Base-by-base conservation (phyloP, 805 yeast species). In the Jamesozyma rosinii region DNA sequence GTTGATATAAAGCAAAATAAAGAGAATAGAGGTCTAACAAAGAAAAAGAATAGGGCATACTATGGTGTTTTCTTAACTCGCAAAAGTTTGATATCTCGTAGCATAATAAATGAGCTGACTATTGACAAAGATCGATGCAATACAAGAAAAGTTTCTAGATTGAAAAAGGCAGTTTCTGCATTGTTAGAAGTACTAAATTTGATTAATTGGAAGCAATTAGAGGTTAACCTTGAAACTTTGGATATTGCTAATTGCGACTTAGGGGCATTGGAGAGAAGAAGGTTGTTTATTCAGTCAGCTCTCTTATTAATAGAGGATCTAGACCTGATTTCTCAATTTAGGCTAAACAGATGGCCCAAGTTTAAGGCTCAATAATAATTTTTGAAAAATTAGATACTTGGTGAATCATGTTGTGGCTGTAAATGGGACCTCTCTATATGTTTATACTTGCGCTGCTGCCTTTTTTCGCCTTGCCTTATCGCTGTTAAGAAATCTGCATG, bases 251-350 rank as follows among this genome's bases (percentile, higher is more conserved):
- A 14, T 11, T 15, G 17, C 5, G 6, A 11, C 14, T 19, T 29
- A 5, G 24, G 29, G 14, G 35, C 41, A 22, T 31, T 48, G 34
- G 31, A 24, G n/a, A 44, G 27, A 29, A 39, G 40, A 24, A 46
- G 53, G 27, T 21, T 44, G 20, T 41, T 48, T 30, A 46, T 55
- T 3, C 55, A 52, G 29, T 35, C 53, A 14, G 45, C 44, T 2
- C 34, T 56, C n/a, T 37, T 58, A 18, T 43, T 51, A 11, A 31
- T 49, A 9, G 45, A 51, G 3, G 56, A 58, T 34, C 24, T 42
- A 22, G 48, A 48, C 24, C 36, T 56, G 17, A 46, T 49, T 18
- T 37, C 57, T 2, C 42, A 46, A 19, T 52, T 54, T 36, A 50
- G 53, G 20, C 41, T 46, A 30, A 42, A 44, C 13, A 34, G 31